Evolutionary conservation across 2,329 filamentous ascomycete genomes (phyloP).

Genomic region (Botrytis elliptica): DNA sequence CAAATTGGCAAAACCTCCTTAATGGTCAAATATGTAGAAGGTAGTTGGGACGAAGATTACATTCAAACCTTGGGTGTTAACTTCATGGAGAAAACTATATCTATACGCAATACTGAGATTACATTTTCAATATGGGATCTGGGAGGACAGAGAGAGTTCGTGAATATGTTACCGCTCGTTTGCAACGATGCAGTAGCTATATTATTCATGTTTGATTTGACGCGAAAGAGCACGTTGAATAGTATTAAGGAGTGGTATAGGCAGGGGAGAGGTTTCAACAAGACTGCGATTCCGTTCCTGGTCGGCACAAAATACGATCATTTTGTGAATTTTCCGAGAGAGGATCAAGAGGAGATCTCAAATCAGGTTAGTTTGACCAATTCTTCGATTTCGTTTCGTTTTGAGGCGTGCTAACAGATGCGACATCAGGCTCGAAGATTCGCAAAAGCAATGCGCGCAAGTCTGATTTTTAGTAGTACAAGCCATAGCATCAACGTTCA

Average conservation of each 20-base stretch:
- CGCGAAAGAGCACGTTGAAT: conserved; percentile 95
- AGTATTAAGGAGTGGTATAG: conserved; percentile 99
- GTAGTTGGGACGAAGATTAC: conserved; percentile 99
- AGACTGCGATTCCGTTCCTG: conserved; percentile 97
- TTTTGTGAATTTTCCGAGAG: conserved; percentile 96
- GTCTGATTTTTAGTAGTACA: conserved; percentile 96
- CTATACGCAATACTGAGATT: conserved; percentile 98
- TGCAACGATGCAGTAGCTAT: conserved; percentile 99
- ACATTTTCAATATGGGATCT: conserved; percentile 99
- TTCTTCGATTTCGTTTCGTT: neutral
- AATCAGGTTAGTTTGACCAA: conserved; percentile 65
- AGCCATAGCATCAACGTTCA: conserved; percentile 99
- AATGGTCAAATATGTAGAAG: conserved; percentile 99
- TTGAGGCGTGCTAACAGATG: conserved; percentile 14
- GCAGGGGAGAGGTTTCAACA: conserved; percentile 97
- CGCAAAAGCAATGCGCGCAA: conserved; percentile 96
- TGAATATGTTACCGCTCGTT: conserved; percentile 99
- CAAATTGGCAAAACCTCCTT: conserved; percentile 98
- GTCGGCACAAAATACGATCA: conserved; percentile 99
- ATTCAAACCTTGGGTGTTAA: conserved; percentile 98
- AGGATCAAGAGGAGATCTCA: conserved; percentile 98
- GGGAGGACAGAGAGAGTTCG: conserved; percentile 95
- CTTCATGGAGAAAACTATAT: conserved; percentile 99
- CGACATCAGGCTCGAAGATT: conserved; percentile 76
- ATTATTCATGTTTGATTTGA: conserved; percentile 99